Evolutionary conservation across 2,329 filamentous ascomycete genomes (phyloP), one percentile per base, ranked within the genome.

Genomic region (Fusarium mexicanum): DNA sequence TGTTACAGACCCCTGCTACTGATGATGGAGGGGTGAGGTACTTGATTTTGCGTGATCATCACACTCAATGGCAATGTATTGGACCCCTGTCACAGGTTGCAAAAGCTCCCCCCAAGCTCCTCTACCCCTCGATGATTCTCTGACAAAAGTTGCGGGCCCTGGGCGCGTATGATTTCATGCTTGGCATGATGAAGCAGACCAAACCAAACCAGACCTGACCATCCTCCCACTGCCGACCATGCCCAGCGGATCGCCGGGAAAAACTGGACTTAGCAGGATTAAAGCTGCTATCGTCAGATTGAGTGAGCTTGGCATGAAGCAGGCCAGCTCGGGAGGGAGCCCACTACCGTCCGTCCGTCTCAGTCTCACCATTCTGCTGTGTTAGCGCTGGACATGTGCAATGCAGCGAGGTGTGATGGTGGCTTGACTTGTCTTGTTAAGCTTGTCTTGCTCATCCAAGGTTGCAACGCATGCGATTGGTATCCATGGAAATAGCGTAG

Each of bases 141-240:
- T 66, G 62, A 70, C 67, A 61, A 60, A 37, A 59, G 61, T 46
- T 67, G 71, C 55, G 62, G 66, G 69, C 59, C 71, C 64, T 48
- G 43, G 29, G 69, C 72, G 75, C 69, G 64, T 72, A 77, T 77
- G 72, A 78, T 75, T 75, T 78, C 75, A 78, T 78, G 76, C 73
- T 75, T 73, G 65, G 66, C 58, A 67, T 61, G 40, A 73, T 60
- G 58, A 58, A 69, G 64, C 67, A 73, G 62, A 43, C 26, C 64
- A 67, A 35, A 2, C 33, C 33, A 35, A 35, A 35, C 33, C 3
- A 35, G 44, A 40, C 64, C 50, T 65, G 51, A 33, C 64, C 50
- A 63, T 62, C 29, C 44, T 61, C 47, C 50, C 48, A 72, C 41
- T 63, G 44, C 67, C 57, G 59, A 54, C 26, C 38, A 40, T 53